These are phyloP conservation scores for Globisporangium spiculum DNA, from an alignment of 352 stramenopile species.

Conservation along the genomic window DNA sequence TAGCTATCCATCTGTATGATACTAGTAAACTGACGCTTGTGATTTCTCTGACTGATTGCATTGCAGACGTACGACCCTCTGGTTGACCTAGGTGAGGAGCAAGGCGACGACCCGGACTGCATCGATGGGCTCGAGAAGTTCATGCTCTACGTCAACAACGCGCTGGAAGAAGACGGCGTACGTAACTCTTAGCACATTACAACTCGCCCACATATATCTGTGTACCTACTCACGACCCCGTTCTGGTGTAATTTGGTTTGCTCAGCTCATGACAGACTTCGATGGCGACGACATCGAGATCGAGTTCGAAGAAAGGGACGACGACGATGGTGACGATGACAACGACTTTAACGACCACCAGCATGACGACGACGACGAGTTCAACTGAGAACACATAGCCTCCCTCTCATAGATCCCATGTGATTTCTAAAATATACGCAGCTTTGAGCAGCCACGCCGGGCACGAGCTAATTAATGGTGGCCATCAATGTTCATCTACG, in stretches of 20 bases:
- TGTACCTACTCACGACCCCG: not conserved
- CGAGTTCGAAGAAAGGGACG: constrained; percentile 25
- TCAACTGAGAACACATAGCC: constrained; percentile 1
- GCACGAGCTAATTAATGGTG: too few relatives aligned
- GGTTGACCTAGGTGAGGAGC: constrained; percentile 48
- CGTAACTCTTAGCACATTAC: constrained; percentile 1
- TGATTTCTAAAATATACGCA: too few relatives aligned
- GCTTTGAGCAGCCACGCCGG: too few relatives aligned
- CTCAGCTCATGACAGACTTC: constrained; percentile 27
- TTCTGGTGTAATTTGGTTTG: constrained; percentile 2
- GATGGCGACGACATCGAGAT: constrained; percentile 28
- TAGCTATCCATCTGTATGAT: not conserved
- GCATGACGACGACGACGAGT: constrained; percentile 21
- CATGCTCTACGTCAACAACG: constrained; percentile 59
- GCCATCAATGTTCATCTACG: too few relatives aligned
- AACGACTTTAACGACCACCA: constrained; percentile 30
- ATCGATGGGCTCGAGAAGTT: constrained; percentile 48
- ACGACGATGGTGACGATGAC: constrained; percentile 36
- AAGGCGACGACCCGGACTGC: constrained; percentile 41
- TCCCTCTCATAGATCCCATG: too few relatives aligned
- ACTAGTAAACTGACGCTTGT: not conserved
- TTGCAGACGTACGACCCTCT: constrained; percentile 63
- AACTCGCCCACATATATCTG: not conserved
- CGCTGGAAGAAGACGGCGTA: constrained; percentile 50
- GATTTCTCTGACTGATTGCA: not conserved